Base-by-base conservation (phyloP, 2,329 filamentous ascomycete genomes). In the Cercospora janseana region DNA sequence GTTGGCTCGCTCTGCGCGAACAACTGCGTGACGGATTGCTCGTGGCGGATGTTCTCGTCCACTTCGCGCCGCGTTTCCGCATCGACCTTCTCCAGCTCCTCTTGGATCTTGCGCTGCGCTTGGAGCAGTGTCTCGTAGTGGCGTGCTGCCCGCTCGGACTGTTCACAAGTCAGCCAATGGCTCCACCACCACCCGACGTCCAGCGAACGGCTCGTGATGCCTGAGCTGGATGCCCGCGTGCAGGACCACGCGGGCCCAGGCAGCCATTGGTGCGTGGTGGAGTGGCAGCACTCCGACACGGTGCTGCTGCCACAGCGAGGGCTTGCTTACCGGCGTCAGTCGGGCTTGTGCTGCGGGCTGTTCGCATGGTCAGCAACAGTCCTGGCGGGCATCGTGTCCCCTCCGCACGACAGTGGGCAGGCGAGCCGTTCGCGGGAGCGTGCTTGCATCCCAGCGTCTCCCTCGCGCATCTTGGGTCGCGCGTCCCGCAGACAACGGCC, bases 61-160 rank as follows among this genome's bases (percentile, higher is more conserved):
- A 91, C 88, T 66, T 93, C 87, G 55, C 81, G 83, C 56, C 86
- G 84, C 69, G 92, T 87, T 68, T 93, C 86, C 61, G 91, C 79
- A 63, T 95, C 90, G 55, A 96, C 79, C 61, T 89, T 81, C 68
- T 91, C 87, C 82, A 98, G 90, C 70, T 96, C 89, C 59, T 87
- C 84, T 72, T 97, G 90, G 63, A 95, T 95, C 37, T 87, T 83
- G 58, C 88, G 83, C 65, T 88, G 89, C 69, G 95, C 88, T 70
- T 95, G 88, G 59, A 88, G 82, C 63, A 97, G 84, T 65, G 85
- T 84, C 70, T 97, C 92, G 74, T 94, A 94, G 70, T 95, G 90
- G 65, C 88, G 77, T 65, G 90, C 89, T 73, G 95, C 95, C 73
- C 93, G 93, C 69, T 95, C 91, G 66, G 95, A 82, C 91, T 96